Conservation (phyloP, 2,329 filamentous ascomycete species). For the Colletotrichum australisinense region DNA sequence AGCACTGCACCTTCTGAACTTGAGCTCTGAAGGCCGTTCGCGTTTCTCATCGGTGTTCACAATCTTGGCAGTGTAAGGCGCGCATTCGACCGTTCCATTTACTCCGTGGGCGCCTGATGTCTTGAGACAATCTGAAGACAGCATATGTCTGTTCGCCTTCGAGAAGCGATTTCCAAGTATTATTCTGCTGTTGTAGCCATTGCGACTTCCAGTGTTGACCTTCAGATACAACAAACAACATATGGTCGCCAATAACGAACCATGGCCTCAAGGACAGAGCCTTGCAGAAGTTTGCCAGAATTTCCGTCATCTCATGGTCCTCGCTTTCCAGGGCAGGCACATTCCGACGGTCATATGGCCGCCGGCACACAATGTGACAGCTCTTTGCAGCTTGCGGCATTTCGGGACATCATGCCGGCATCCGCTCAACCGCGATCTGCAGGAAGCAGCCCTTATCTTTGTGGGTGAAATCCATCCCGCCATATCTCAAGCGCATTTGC, state of each 20-base stretch:
- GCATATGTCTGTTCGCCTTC: not conserved
- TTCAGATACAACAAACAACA: not conserved
- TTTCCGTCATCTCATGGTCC: too few relatives aligned
- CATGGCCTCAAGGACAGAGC: not conserved
- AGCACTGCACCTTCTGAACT: not conserved
- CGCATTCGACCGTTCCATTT: too few relatives aligned
- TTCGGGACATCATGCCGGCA: not conserved
- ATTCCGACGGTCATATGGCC: not conserved
- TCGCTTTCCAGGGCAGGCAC: not conserved
- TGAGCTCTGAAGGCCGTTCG: too few relatives aligned
- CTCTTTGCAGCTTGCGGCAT: not conserved
- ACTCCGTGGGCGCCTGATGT: too few relatives aligned
- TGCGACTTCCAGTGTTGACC: not conserved
- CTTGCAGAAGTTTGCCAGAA: too few relatives aligned
- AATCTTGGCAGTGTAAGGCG: too few relatives aligned
- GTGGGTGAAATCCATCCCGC: not conserved
- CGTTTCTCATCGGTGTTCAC: too few relatives aligned
- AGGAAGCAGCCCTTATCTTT: not conserved
- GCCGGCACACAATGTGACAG: not conserved
- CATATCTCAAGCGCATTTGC: not conserved
- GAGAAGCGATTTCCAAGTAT: not conserved
- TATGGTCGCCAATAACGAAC: not conserved
- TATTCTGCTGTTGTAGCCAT: not conserved
- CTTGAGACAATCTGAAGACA: not conserved
- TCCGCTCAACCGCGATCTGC: not conserved